Base-by-base conservation (phyloP, 345 rosid genomes). In the Rhizophora apiculata region DNA sequence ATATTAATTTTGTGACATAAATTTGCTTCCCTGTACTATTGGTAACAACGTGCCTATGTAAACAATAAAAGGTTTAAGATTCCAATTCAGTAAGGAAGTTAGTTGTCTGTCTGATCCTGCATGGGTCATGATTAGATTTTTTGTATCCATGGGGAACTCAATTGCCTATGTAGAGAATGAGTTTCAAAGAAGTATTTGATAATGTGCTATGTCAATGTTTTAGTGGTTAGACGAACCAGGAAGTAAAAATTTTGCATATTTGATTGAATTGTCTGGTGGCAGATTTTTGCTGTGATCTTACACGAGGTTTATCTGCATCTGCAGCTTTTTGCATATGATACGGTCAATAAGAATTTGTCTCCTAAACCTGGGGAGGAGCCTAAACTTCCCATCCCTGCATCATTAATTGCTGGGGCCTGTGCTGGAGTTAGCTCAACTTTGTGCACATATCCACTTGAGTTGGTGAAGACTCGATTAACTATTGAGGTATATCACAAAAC, bases 361-460 rank as follows among this genome's bases (percentile, higher is more conserved):
- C 70, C 96, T 27, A 77, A 80, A 69, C 79, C 82, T 8, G 97
- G 96, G 32, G 96, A 91, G 75, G 82, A 81, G 43, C 76, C 89
- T 0, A 88, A 87, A 78, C 74, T 91, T 11, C 89, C 88, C 4
- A 68, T 94, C 49, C 89, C 98, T 8, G 89, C 97, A 30, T 94
- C 98, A 1, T 76, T 92, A 64, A 71, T 94, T n/a, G 98, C 98
- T 0, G 98, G 98, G 58, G 98, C 97, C 6, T 91, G 96, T 87
- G 98, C 98, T 72, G 98, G 98, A 72, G 97, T 94, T 71, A 89
- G 92, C 82, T 93, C 95, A 21, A 91, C 98, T 9, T 75, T 94
- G 72, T 89, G 85, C 83, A 94, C 93, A 1, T 94, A 94, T 75
- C 98, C 98, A 30, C 96, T 94, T 1, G 97, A 94, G 71, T 79